Percentiles rank a stretch among this genome's conserved stretches.
Evolutionary conservation across 1,139 yeast genomes (phyloP).

Genomic region (Entelexis sorbosivorans): DNA sequence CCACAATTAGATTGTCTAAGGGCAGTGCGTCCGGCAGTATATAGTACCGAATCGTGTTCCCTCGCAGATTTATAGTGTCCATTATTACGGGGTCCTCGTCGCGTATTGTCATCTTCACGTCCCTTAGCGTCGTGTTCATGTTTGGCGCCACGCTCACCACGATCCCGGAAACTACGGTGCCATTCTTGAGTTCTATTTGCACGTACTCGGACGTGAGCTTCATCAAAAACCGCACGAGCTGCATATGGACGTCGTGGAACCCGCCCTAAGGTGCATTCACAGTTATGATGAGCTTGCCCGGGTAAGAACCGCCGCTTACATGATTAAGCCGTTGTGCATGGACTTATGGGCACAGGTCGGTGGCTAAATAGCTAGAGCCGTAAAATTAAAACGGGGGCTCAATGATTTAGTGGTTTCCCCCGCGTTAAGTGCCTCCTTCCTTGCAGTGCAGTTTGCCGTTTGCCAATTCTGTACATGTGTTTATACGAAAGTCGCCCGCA

Average conservation of each 20-base stretch:
- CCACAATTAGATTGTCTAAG: slow-evolving; percentile 61
- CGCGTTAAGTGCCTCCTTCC: too few species aligned
- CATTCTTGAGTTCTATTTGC: slow-evolving; percentile 86
- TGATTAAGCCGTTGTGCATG: neutral
- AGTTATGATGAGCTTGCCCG: too few species aligned
- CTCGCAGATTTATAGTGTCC: slow-evolving; percentile 77
- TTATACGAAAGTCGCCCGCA: too few species aligned
- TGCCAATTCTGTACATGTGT: too few species aligned
- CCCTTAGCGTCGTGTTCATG: slow-evolving; percentile 81
- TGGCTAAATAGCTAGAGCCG: too few species aligned
- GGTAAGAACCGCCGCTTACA: neutral
- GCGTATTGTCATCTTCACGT: slow-evolving; percentile 63
- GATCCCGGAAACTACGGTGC: slow-evolving; percentile 60
- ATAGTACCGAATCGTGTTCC: slow-evolving; percentile 78
- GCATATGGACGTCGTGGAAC: slow-evolving; percentile 33
- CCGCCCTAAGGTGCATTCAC: too few species aligned
- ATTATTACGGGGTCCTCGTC: slow-evolving; percentile 63
- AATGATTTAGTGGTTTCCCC: too few species aligned
- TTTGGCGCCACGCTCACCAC: slow-evolving; percentile 76
- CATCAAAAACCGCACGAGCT: slow-evolving; percentile 64
- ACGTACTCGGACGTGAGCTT: slow-evolving; percentile 78
- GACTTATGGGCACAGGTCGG: too few species aligned
- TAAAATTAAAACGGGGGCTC: too few species aligned
- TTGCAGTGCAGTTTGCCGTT: too few species aligned
- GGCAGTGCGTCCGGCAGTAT: slow-evolving; percentile 82